Conservation (phyloP, 306 rosid species). For the Glycine latifolia region DNA sequence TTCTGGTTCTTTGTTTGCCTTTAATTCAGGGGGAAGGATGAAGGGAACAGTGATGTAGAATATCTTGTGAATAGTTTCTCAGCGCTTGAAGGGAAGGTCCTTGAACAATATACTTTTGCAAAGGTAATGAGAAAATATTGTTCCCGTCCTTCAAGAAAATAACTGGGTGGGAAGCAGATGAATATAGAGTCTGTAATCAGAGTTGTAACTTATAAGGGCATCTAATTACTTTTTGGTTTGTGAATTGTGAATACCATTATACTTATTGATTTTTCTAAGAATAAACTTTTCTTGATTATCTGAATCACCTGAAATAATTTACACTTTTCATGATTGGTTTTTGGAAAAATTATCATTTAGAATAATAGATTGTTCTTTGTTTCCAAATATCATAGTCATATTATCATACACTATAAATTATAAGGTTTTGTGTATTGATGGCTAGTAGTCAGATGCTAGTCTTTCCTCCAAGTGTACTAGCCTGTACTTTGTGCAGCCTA, state of each 20-base stretch:
- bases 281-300: constrained; percentile 18
- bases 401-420: constrained; percentile 15
- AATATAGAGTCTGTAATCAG: constrained; percentile 18
- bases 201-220: constrained; percentile 7
- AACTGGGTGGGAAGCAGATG: constrained; percentile 17
- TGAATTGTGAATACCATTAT: constrained; percentile 38
- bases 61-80: constrained; percentile 79
- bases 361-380: constrained; percentile 19
- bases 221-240: constrained; percentile 8
- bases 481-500: constrained; percentile 31
- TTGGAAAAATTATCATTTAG: constrained; percentile 26
- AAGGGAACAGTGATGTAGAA: constrained; percentile 77
- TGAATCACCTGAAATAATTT: constrained; percentile 24
- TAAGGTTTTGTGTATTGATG: constrained; percentile 30
- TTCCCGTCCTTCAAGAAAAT: constrained; percentile 28
- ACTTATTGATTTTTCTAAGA: constrained; percentile 23
- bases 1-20: constrained; percentile 47
- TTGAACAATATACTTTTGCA: constrained; percentile 94
- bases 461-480: constrained; percentile 8
- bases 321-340: constrained; percentile 23
- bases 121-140: constrained; percentile 66
- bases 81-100: constrained; percentile 93
- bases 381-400: constrained; percentile 40
- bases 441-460: background rate
- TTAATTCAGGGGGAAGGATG: constrained; percentile 76